A percentile compares a stretch with the other conserved stretches of the same genome.
These are phyloP conservation scores for Wakefieldia striispora DNA, from an alignment of 768 basidiomycete species.

Conservation along the genomic window DNA sequence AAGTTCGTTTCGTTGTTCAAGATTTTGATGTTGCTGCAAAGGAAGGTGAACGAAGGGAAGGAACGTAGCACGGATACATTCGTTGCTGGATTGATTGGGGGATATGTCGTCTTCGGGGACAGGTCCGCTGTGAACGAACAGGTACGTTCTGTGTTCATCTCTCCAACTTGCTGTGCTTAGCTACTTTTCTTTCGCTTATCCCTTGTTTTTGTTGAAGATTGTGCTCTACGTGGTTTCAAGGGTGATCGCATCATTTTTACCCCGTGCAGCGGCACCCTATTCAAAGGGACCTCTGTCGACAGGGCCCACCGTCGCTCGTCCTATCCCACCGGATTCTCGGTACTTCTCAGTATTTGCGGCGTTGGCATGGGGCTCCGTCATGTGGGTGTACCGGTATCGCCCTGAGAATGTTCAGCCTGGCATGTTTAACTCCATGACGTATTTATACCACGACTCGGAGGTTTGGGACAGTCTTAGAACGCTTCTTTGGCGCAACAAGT, in stretches of 20 bases:
- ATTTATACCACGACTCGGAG: slow-evolving; percentile 93
- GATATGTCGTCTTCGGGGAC: slow-evolving; percentile 85
- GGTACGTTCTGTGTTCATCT: slow-evolving; percentile 44
- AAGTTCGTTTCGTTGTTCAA: slow-evolving; percentile 97
- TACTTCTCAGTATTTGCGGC: slow-evolving; percentile 89
- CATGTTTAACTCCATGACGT: slow-evolving; percentile 95
- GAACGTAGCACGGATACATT: slow-evolving; percentile 82
- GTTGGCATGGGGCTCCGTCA: slow-evolving; percentile 90
- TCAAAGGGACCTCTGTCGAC: slow-evolving; percentile 42
- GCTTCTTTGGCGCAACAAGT: slow-evolving; percentile 90
- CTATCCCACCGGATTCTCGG: slow-evolving; percentile 79
- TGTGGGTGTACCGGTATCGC: slow-evolving; percentile 90
- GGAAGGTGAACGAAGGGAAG: slow-evolving; percentile 78
- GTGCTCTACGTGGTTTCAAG: slow-evolving; percentile 95
- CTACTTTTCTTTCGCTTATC: too few species aligned
- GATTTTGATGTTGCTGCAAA: slow-evolving; percentile 76
- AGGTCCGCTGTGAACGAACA: slow-evolving; percentile 89
- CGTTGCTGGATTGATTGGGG: slow-evolving; percentile 88
- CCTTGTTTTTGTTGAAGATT: slow-evolving; percentile 54
- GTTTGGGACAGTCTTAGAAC: slow-evolving; percentile 80
- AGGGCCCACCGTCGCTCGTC: slow-evolving; percentile 47
- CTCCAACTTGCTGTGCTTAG: slow-evolving; percentile 2
- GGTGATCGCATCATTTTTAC: slow-evolving; percentile 87
- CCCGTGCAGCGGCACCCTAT: slow-evolving; percentile 64
- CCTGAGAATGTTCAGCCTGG: slow-evolving; percentile 94